Evolutionary conservation across 2,329 filamentous ascomycete species (phyloP).

Genomic region (Cercospora sp.): DNA sequence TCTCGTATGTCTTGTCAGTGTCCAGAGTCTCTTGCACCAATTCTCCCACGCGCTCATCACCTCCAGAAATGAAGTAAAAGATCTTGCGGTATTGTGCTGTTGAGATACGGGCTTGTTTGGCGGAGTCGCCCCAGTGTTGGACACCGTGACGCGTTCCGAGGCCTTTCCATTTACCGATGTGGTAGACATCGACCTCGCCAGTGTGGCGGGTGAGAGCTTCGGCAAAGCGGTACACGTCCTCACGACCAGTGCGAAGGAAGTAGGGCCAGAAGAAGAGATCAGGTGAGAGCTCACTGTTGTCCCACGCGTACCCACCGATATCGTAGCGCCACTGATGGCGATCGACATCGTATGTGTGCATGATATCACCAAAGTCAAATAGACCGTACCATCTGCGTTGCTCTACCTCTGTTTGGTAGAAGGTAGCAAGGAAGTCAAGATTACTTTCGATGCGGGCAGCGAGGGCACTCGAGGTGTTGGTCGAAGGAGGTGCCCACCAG

Average conservation of each 20-base stretch:
- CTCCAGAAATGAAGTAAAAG: constrained; percentile 59
- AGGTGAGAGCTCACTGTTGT: constrained; percentile 63
- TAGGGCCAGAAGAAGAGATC: constrained; percentile 65
- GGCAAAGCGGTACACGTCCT: constrained; percentile 60
- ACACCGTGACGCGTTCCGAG: constrained; percentile 64
- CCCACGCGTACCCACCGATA: constrained; percentile 64
- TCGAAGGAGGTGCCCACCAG: constrained; percentile 54
- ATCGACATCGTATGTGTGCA: constrained; percentile 62
- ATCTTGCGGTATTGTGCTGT: constrained; percentile 58
- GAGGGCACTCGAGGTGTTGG: constrained; percentile 31
- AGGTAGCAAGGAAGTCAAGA: constrained; percentile 58
- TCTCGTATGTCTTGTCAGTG: constrained; percentile 54
- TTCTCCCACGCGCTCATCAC: constrained; percentile 58
- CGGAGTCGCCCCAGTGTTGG: constrained; percentile 61
- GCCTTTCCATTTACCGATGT: constrained; percentile 58
- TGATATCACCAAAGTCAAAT: constrained; percentile 62
- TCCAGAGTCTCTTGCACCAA: constrained; percentile 55
- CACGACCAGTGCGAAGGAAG: constrained; percentile 60
- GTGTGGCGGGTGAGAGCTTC: constrained; percentile 61
- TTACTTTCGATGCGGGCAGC: constrained; percentile 52
- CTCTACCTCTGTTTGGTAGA: constrained; percentile 58
- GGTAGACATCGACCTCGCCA: constrained; percentile 63
- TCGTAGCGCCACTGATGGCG: constrained; percentile 64
- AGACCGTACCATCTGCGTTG: constrained; percentile 64
- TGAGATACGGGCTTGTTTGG: constrained; percentile 63